These are phyloP conservation scores for Cryphonectria parasitica DNA, from an alignment of 2,329 filamentous ascomycete species.

Conservation along the genomic window DNA sequence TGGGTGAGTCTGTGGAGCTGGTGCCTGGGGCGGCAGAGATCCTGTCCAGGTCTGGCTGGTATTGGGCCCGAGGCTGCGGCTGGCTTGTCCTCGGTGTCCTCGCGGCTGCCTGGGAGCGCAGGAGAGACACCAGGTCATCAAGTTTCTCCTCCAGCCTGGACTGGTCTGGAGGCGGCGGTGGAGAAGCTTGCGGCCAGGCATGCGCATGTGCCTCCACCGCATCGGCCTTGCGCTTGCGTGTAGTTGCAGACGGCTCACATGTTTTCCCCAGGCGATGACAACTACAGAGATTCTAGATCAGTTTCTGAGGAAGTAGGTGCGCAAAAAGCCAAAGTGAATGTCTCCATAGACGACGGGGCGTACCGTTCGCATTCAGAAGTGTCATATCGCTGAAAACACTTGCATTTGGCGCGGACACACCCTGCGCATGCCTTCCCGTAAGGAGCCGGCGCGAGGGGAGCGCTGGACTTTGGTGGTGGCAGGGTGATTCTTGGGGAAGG, in stretches of 20 bases:
- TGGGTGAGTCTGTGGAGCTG: neutral
- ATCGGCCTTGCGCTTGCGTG: constrained; percentile 32
- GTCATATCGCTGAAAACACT: constrained; percentile 33
- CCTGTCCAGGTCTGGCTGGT: neutral
- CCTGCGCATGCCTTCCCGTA: constrained; percentile 34
- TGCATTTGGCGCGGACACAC: constrained; percentile 35
- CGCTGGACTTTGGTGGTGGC: neutral
- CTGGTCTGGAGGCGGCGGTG: neutral
- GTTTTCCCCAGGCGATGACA: constrained; percentile 34
- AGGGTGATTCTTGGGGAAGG: neutral
- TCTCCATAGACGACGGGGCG: neutral
- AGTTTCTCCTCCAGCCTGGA: constrained; percentile 11
- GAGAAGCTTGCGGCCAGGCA: neutral
- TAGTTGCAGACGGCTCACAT: constrained; percentile 30
- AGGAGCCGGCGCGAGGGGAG: constrained; percentile 27
- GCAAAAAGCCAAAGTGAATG: no score
- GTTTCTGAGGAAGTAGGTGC: neutral
- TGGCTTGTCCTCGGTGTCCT: neutral
- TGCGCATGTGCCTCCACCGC: constrained; percentile 16
- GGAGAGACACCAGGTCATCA: constrained; percentile 13
- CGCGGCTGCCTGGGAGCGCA: constrained; percentile 9
- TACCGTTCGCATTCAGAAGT: constrained; percentile 32
- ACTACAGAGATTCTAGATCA: constrained; percentile 5
- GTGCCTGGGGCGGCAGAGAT: neutral
- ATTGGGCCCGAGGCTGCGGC: neutral